Evolutionary conservation across 176 grass and related monocot species (phyloP).

Genomic region (Lolium rigidum): DNA sequence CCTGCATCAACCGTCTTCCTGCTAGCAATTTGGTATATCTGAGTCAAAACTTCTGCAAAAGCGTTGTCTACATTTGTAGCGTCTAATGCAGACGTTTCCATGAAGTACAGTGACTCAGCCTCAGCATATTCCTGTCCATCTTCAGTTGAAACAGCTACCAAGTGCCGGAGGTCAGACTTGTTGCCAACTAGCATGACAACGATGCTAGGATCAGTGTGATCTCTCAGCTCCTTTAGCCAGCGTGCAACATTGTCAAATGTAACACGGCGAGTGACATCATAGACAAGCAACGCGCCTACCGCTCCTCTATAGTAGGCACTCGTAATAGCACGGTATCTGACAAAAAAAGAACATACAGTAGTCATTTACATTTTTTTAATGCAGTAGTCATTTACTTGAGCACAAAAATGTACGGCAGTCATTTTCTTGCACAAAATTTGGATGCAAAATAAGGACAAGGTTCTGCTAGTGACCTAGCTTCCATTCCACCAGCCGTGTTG

Average conservation of each 20-base stretch:
- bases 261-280: constrained; percentile 60
- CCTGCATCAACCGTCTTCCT: constrained; percentile 50
- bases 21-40: constrained; percentile 56
- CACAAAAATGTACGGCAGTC: not conserved
- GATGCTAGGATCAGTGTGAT: constrained; percentile 60
- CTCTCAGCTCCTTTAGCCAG: constrained; percentile 61
- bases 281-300: constrained; percentile 67
- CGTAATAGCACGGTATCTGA: constrained; percentile 68
- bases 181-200: constrained; percentile 64
- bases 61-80: constrained; percentile 58
- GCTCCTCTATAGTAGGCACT: constrained; percentile 75
- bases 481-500: not conserved
- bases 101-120: constrained; percentile 60
- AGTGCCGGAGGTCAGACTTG: constrained; percentile 61
- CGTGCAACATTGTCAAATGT: constrained; percentile 59
- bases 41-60: constrained; percentile 62
- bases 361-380: not conserved
- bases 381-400: not conserved
- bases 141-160: constrained; percentile 67
- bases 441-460: not conserved
- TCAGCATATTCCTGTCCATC: constrained; percentile 67
- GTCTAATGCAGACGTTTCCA: constrained; percentile 66
- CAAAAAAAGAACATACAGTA: not conserved
- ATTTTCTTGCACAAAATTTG: constrained; percentile 8
- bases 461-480: not conserved